Evolutionary conservation across 208 protist genomes (phyloP), one percentile per base, ranked within the genome.

Genomic region (Herpetomonas muscarum): DNA sequence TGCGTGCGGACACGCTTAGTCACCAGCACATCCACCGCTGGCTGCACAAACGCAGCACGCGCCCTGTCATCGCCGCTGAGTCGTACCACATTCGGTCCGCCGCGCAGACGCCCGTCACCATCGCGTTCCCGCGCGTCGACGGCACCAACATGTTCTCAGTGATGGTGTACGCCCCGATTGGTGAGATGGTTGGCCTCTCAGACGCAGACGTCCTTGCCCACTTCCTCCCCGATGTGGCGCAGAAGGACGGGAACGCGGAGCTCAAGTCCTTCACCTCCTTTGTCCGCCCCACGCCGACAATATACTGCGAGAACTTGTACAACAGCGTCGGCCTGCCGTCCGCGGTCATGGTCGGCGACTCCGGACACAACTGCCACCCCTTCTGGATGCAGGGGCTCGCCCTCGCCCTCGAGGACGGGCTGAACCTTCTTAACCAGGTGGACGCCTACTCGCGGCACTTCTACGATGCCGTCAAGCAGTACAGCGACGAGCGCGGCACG

Each of bases 361-460:
- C 89, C 4, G 89, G 75, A 12, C 89, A 95, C 62, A 69, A 70
- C 21, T 85, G 76, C 52, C 79, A 95, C 48, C 89, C 89, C 0
- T 92, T 93, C 58, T 92, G 83, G 84, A 71, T 95, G 58, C 89
- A 95, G 51, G 65, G 75, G 3, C 67, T 95, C n/a, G 74, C 85
- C 45, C 60, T 93, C 29, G 85, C 63, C 24, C 79, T 95, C 25
- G 89, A 95, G 57, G 89, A 95, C 56, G 80, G 81, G 4, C 64
- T 76, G 6, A 68, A 84, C 47, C 61, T 93, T 22, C 75, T 95
- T 17, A 89, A 92, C 49, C 79, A 86, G 41, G 84, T 95, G 17
- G 89, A 95, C 58, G 79, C 81, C 48, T 89, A 88, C 71, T 85
- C 74, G 22, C 74, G 79, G 17, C 79, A 92, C 62, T 90, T 92